A percentile compares a stretch with the other conserved stretches of the same genome.
Evolutionary conservation across 495 filamentous ascomycete species (phyloP).

Genomic region (Aspergillus asperescens): DNA sequence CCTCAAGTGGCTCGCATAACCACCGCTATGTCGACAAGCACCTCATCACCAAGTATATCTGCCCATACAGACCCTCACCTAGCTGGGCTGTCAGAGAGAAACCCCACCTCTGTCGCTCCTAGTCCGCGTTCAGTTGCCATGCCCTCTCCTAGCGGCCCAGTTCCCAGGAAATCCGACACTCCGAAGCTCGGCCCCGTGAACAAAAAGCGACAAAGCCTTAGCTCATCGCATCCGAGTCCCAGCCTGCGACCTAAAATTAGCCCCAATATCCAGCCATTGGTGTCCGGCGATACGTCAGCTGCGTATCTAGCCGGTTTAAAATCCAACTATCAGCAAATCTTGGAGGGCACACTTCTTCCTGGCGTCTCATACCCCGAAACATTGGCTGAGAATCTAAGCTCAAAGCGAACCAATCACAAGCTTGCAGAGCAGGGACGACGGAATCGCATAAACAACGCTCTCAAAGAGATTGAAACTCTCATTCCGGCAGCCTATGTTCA

Average conservation of each 20-base stretch:
- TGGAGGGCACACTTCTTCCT: constrained; percentile 85
- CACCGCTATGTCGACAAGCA: constrained; percentile 29
- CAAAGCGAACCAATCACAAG: constrained; percentile 96
- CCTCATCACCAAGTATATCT: constrained; percentile 27
- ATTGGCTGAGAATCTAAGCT: constrained; percentile 86
- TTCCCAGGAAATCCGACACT: constrained; percentile 37
- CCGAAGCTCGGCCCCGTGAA: constrained; percentile 26
- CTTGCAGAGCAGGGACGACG: constrained; percentile 93
- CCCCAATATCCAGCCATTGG: constrained; percentile 85
- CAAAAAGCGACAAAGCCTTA: constrained; percentile 67
- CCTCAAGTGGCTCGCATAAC: constrained; percentile 43
- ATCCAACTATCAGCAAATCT: constrained; percentile 96
- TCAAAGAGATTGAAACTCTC: constrained; percentile 84
- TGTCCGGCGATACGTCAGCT: constrained; percentile 71
- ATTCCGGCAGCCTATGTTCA: constrained; percentile 55
- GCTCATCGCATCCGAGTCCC: constrained; percentile 73
- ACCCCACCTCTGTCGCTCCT: constrained; percentile 27
- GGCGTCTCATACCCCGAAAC: constrained; percentile 88
- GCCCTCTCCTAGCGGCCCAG: constrained; percentile 42
- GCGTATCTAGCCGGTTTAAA: constrained; percentile 77
- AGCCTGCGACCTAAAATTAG: constrained; percentile 89
- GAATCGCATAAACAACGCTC: constrained; percentile 89
- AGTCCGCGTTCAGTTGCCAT: constrained; percentile 37
- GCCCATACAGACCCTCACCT: constrained; percentile 30
- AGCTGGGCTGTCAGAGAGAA: constrained; percentile 12